Evolutionary conservation across 1,284 basidiomycete species (phyloP).

Genomic region (Ustilago vetiveriae): DNA sequence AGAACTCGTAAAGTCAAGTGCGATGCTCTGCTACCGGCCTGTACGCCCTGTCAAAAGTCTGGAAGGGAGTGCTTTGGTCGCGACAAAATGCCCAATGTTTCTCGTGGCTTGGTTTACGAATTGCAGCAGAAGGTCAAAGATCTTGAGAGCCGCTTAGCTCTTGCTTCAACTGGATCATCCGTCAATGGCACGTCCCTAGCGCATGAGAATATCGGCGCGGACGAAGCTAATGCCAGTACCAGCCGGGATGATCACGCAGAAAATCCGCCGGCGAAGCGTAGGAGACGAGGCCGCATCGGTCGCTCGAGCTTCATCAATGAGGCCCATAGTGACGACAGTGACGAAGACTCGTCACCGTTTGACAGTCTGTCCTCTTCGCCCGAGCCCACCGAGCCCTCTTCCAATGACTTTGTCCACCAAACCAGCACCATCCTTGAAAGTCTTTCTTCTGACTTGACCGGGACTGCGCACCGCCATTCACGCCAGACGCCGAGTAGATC

Average conservation of each 20-base stretch:
- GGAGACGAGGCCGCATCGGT: constrained; percentile 13
- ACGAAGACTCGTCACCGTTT: constrained; percentile 10
- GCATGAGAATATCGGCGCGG: background rate
- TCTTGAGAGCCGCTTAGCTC: constrained; percentile 31
- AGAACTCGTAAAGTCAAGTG: constrained; percentile 43
- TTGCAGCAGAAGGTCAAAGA: constrained; percentile 47
- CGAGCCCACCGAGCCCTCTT: constrained; percentile 14
- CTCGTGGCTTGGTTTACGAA: constrained; percentile 38
- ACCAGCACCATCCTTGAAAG: constrained; percentile 47
- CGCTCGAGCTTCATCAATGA: constrained; percentile 5
- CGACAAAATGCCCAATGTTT: constrained; percentile 42
- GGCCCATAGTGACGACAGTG: constrained; percentile 7
- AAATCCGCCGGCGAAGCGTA: constrained; percentile 5
- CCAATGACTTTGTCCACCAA: constrained; percentile 45
- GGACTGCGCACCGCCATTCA: constrained; percentile 14
- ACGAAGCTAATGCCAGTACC: constrained; percentile 4
- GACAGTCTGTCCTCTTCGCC: constrained; percentile 21
- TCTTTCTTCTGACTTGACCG: constrained; percentile 33
- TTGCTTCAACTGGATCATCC: constrained; percentile 8
- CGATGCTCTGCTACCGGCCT: constrained; percentile 44
- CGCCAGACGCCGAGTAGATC: constrained; percentile 1
- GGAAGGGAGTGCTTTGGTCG: constrained; percentile 40
- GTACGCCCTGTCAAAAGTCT: constrained; percentile 42
- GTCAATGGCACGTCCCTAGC: background rate
- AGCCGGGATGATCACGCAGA: constrained; percentile 1